These are phyloP conservation scores for Geotrichum siamense DNA, from an alignment of 1,139 yeast genomes.

Conservation along the genomic window DNA sequence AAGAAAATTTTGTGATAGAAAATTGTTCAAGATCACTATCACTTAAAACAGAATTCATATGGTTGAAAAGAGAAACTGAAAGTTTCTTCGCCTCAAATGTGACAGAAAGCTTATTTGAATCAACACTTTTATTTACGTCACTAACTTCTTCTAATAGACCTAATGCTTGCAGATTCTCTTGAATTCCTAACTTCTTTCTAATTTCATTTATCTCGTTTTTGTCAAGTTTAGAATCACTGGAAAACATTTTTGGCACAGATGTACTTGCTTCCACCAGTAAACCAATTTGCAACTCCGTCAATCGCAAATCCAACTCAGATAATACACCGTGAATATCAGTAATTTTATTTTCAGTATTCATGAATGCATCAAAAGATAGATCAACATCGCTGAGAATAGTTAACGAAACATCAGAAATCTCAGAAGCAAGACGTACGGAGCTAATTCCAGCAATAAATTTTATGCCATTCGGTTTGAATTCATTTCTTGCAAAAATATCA, in stretches of 20 bases:
- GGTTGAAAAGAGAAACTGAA: slow-evolving; percentile 56
- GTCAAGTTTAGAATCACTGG: slow-evolving; percentile 39
- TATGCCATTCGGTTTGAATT: slow-evolving; percentile 40
- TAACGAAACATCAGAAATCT: slow-evolving; percentile 49
- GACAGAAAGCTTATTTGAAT: slow-evolving; percentile 35
- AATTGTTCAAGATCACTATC: slow-evolving; percentile 32
- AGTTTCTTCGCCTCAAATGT: slow-evolving; percentile 55
- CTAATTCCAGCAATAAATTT: slow-evolving; percentile 68
- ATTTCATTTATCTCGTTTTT: slow-evolving; percentile 56
- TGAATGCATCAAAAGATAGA: slow-evolving; percentile 47
- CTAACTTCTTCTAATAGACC: slow-evolving; percentile 3
- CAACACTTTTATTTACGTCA: not conserved
- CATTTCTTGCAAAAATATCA: slow-evolving; percentile 66
- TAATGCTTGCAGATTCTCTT: slow-evolving; percentile 12
- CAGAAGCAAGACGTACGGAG: slow-evolving; percentile 57
- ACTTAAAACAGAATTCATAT: slow-evolving; percentile 41
- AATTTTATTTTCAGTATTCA: slow-evolving; percentile 41
- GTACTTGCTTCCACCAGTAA: slow-evolving; percentile 51
- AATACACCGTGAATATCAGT: slow-evolving; percentile 52
- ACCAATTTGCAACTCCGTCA: slow-evolving; percentile 71
- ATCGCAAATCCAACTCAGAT: slow-evolving; percentile 55
- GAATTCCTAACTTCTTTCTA: slow-evolving; percentile 27
- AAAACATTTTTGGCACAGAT: slow-evolving; percentile 52
- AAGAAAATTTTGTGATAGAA: slow-evolving; percentile 54
- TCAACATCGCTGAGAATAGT: slow-evolving; percentile 67